These are phyloP conservation scores for Phytophthora megakarya DNA, from an alignment of 352 stramenopile genomes.

Conservation along the genomic window DNA sequence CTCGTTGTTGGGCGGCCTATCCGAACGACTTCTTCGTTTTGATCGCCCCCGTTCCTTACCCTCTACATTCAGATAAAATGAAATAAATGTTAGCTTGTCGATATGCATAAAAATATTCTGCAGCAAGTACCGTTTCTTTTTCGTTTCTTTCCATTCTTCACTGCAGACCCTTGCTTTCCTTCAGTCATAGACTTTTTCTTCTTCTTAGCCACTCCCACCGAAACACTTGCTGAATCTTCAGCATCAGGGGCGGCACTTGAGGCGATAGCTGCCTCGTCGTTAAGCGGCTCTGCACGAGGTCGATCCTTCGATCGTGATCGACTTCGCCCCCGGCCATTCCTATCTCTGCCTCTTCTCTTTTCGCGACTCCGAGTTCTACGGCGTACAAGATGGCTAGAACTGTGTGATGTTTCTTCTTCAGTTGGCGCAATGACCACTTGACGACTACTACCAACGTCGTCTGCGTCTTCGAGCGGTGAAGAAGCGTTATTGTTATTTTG, in stretches of 20 bases:
- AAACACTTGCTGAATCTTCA: constrained; percentile 6
- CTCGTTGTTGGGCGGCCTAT: constrained; percentile 10
- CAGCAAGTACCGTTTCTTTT: constrained; percentile 39
- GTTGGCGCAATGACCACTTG: constrained; percentile 38
- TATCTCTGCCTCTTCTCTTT: constrained; percentile 21
- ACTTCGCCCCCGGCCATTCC: constrained; percentile 28
- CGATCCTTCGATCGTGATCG: constrained; percentile 38
- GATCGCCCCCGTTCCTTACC: constrained; percentile 19
- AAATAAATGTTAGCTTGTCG: constrained; percentile 7
- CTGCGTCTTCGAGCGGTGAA: constrained; percentile 9
- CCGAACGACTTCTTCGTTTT: constrained; percentile 24
- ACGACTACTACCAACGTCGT: constrained; percentile 32
- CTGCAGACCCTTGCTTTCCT: constrained; percentile 18
- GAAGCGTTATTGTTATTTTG: constrained; percentile 10
- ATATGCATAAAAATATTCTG: neutral
- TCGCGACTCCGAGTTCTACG: constrained; percentile 23
- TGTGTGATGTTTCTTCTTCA: constrained; percentile 4
- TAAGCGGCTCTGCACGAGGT: constrained; percentile 10
- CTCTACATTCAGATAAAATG: constrained; percentile 10
- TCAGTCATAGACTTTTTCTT: constrained; percentile 12
- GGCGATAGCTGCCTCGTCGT: constrained; percentile 1
- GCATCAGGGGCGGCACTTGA: constrained; percentile 3
- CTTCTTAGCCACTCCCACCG: constrained; percentile 9
- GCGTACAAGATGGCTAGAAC: constrained; percentile 12
- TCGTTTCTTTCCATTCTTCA: constrained; percentile 32